Evolutionary conservation across 495 filamentous ascomycete species (phyloP).

Genomic region (Penicillium cataractarum): DNA sequence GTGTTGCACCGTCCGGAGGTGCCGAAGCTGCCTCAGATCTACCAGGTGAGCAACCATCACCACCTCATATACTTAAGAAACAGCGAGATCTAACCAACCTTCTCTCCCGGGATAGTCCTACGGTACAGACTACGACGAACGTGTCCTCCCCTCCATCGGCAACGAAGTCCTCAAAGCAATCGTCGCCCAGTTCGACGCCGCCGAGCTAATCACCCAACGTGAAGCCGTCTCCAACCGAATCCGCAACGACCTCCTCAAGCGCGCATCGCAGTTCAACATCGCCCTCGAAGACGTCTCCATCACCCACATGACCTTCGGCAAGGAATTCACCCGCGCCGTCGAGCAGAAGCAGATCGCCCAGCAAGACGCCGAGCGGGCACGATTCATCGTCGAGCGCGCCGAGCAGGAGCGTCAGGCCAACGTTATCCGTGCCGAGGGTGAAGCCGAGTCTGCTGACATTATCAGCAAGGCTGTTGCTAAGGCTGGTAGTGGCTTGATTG

Average conservation of each 20-base stretch:
- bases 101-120: slow-evolving; percentile 55
- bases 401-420: slow-evolving; percentile 99
- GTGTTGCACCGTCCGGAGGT: slow-evolving; percentile 96
- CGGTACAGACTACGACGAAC: slow-evolving; percentile 97
- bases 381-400: slow-evolving; percentile 98
- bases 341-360: slow-evolving; percentile 99
- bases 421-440: slow-evolving; percentile 96
- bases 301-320: slow-evolving; percentile 99
- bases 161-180: slow-evolving; percentile 99
- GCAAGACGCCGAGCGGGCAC: slow-evolving; percentile 94
- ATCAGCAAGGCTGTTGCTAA: slow-evolving; percentile 91
- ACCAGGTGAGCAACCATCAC: slow-evolving; percentile 71
- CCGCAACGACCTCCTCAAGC: slow-evolving; percentile 90
- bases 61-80: not conserved
- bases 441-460: slow-evolving; percentile 93
- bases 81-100: not conserved
- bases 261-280: slow-evolving; percentile 98
- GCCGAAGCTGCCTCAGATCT: slow-evolving; percentile 90
- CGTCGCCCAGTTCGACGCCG: slow-evolving; percentile 98
- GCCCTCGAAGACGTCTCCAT: slow-evolving; percentile 98
- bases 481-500: slow-evolving; percentile 87
- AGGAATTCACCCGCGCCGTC: slow-evolving; percentile 97
- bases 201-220: slow-evolving; percentile 98
- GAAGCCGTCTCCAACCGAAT: slow-evolving; percentile 96
- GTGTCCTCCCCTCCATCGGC: slow-evolving; percentile 98